Conservation (phyloP, 2,329 filamentous ascomycete species). For the Onygenales sp. region DNA sequence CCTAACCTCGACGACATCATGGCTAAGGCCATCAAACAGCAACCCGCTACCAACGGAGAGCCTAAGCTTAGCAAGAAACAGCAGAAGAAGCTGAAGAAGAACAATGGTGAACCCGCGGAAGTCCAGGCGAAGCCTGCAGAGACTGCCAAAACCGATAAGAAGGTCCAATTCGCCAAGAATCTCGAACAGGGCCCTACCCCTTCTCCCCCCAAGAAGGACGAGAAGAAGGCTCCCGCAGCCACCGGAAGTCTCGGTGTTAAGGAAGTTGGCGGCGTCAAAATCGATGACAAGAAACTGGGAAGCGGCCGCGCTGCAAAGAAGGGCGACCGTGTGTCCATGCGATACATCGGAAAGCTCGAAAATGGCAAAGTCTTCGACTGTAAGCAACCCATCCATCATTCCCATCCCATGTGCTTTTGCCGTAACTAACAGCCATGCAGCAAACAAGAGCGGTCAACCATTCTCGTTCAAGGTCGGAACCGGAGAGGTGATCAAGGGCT, state of each 20-base stretch:
- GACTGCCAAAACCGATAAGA: constrained; percentile 66
- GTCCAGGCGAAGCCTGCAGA: constrained; percentile 44
- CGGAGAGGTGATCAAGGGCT: constrained; percentile 97
- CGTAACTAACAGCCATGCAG: constrained; percentile 33
- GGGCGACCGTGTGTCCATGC: constrained; percentile 83
- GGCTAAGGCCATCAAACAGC: constrained; percentile 54
- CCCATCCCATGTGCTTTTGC: background rate
- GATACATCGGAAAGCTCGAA: constrained; percentile 95
- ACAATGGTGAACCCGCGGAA: constrained; percentile 77
- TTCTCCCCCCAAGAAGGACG: constrained; percentile 38
- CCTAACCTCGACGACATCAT: constrained; percentile 71
- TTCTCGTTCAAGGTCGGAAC: constrained; percentile 92
- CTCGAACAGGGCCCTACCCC: constrained; percentile 93
- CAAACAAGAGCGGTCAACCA: constrained; percentile 98
- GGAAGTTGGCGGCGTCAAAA: constrained; percentile 75
- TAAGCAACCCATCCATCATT: constrained; percentile 40
- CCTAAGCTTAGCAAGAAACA: constrained; percentile 89
- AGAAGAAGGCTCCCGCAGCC: constrained; percentile 39
- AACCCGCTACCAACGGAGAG: constrained; percentile 47
- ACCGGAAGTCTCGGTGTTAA: constrained; percentile 59
- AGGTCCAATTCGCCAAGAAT: constrained; percentile 98
- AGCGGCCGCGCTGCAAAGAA: constrained; percentile 77
- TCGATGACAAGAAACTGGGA: constrained; percentile 93
- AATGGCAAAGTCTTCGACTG: constrained; percentile 93
- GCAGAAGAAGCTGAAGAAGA: constrained; percentile 97